Evolutionary conservation across 306 rosid species (phyloP), one percentile per base, ranked within the genome.

Genomic region (Aeschynomene evenia): DNA sequence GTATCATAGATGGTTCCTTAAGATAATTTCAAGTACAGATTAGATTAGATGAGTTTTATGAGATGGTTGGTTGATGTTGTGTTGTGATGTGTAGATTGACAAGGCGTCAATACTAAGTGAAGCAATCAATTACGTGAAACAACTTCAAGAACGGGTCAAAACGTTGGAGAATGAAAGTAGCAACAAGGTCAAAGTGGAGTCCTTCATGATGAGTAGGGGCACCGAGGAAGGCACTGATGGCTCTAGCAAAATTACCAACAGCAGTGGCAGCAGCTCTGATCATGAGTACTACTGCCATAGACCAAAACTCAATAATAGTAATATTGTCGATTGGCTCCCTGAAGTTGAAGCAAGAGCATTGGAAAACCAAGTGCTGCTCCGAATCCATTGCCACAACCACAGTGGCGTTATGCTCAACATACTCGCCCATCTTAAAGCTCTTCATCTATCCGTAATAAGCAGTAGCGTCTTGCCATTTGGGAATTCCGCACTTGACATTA

Each of bases 51-150:
- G n/a, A n/a, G n/a, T n/a, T n/a, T n/a, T n/a, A n/a, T n/a, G n/a
- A n/a, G n/a, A n/a, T n/a, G n/a, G n/a, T n/a, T n/a, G n/a, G n/a
- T n/a, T n/a, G n/a, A n/a, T n/a, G n/a, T n/a, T 7, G 37, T 33
- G 6, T 9, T 39, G 4, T 39, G 45, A 9, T 39, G 37, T 21
- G 6, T 8, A 72, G 78, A 52, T 63, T 52, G 71, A 73, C 65
- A 63, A 73, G 71, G 65, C 21, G 5, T 51, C 78, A 7, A 53
- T 73, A 37, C 78, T 73, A 12, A 23, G 48, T 13, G 64, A 68
- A 23, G 55, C 74, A 37, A 11, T 14, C 23, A 22, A 26, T 22
- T 72, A 73, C 24, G 54, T 73, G 7, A 73, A 73, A 22, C 65
- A 73, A 52, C 78, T 73, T 42, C 34, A 39, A 24, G 60, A 40